Conservation (phyloP, 1,139 yeast species). For the Pichia sp. region DNA sequence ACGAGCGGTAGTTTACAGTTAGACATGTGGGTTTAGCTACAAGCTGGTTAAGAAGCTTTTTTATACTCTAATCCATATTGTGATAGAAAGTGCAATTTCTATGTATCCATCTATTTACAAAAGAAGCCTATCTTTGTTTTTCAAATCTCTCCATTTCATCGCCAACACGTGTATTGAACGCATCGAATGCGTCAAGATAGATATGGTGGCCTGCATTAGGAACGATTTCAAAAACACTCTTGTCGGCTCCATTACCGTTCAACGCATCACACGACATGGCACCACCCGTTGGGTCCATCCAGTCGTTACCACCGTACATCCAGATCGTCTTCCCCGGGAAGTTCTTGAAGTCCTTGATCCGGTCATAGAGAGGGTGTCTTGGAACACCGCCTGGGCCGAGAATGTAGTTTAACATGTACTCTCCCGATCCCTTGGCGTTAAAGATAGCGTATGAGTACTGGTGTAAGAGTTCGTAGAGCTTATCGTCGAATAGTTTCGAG, state of each 20-base stretch:
- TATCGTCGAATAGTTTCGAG: constrained; percentile 22
- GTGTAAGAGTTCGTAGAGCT: constrained; percentile 51
- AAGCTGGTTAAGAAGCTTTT: too few species aligned
- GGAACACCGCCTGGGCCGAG: constrained; percentile 79
- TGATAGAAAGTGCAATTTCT: too few species aligned
- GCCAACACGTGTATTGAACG: constrained; percentile 49
- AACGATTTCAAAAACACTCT: constrained; percentile 38
- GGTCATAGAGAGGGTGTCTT: constrained; percentile 52
- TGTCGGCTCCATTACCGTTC: constrained; percentile 18
- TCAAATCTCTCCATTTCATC: constrained; percentile 41
- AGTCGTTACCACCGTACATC: constrained; percentile 74
- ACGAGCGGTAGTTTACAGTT: too few species aligned
- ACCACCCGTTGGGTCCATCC: constrained; percentile 73
- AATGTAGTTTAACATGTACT: constrained; percentile 66
- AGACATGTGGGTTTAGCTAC: too few species aligned
- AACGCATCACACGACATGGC: constrained; percentile 40
- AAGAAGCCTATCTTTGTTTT: not conserved
- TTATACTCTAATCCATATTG: too few species aligned
- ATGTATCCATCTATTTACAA: too few species aligned
- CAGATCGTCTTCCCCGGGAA: constrained; percentile 51
- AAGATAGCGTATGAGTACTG: constrained; percentile 69
- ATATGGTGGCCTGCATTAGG: constrained; percentile 70
- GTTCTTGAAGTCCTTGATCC: constrained; percentile 30
- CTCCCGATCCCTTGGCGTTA: constrained; percentile 72
- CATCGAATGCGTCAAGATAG: constrained; percentile 57